Base-by-base conservation (phyloP, 2,329 filamentous ascomycete species). In the Xylariaceae sp. region DNA sequence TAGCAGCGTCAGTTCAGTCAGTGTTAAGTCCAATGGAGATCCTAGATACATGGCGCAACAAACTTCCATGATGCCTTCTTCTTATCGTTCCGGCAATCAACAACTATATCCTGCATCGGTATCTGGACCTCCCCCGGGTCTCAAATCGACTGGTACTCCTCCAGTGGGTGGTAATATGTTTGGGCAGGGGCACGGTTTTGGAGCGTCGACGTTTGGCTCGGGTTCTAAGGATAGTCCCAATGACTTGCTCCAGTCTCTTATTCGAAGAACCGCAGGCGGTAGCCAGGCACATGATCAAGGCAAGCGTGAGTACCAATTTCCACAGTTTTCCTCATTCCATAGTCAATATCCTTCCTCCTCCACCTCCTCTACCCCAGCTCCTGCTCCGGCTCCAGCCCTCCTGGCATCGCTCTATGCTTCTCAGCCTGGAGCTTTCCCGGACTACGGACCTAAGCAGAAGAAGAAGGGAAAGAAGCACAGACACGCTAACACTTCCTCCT, bases 401-500 rank as follows among this genome's bases (percentile, higher is more conserved):
- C 78, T 92, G 76, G 86, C 82, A 80, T 87, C 88, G 80, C 88
- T 93, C 78, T 94, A 94, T 77, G 88, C 86, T 74, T 78, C 83
- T 67, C 86, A 87, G 75, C 76, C 86, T 77, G 88, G 86, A 77
- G 81, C 82, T 74, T 89, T 88, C 76, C 87, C 91, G 83, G 90
- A 95, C 69, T 84, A 85, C 75, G 86, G 86, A 75, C 85, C 88
- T 76, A 94, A 95, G 85, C 90, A 94, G 82, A 95, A 95, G 86
- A 96, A 95, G 83, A 95, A 95, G 89, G 90, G 90, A 79, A 96
- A 95, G 84, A 96, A 96, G 89, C 92, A 96, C 81, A 94, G 91
- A 85, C 91, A 96, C 85, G 92, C 90, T 93, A 95, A 96, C 89
- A 96, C 92, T 92, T 95, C 91, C 88, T 97, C 92, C 84, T 95